Percentiles rank a stretch among this genome's conserved stretches.
Conservation (phyloP, 148 eudicot genomes). For the Suaeda aralocaspica region DNA sequence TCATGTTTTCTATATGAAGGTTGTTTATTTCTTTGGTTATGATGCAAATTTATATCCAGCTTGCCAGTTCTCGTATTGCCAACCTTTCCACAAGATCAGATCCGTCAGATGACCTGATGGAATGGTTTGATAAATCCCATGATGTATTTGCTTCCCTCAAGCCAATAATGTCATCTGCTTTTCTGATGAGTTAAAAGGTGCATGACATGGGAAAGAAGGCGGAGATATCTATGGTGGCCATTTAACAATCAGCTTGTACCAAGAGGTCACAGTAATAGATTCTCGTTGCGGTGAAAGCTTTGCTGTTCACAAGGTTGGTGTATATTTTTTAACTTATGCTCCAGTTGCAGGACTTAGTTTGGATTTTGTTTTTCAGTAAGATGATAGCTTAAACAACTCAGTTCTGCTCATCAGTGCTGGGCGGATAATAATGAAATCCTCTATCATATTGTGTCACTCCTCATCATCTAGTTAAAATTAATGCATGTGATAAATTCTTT, state of each 20-base stretch:
- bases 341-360: neutral
- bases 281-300: conserved; percentile 92
- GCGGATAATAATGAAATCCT: too few relatives aligned
- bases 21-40: conserved; percentile 10
- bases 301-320: conserved; percentile 72
- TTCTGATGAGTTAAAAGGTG: conserved; percentile 60
- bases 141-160: conserved; percentile 58
- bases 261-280: conserved; percentile 82
- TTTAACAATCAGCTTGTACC: conserved; percentile 91
- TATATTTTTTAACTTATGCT: neutral
- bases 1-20: neutral
- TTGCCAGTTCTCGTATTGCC: conserved; percentile 88
- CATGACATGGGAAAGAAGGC: conserved; percentile 71
- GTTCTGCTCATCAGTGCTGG: neutral
- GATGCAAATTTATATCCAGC: conserved; percentile 35
- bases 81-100: conserved; percentile 75
- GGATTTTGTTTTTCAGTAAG: neutral
- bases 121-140: conserved; percentile 69
- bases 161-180: conserved; percentile 58
- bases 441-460: too few relatives aligned
- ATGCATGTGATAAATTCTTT: too few relatives aligned
- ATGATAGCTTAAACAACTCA: neutral
- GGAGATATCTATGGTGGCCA: conserved; percentile 93
- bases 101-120: conserved; percentile 67
- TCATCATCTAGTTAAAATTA: too few relatives aligned